phyloP scores from a whole-genome alignment of 2,329 filamentous ascomycete genomes.

The Rutstroemia sp. region DNA sequence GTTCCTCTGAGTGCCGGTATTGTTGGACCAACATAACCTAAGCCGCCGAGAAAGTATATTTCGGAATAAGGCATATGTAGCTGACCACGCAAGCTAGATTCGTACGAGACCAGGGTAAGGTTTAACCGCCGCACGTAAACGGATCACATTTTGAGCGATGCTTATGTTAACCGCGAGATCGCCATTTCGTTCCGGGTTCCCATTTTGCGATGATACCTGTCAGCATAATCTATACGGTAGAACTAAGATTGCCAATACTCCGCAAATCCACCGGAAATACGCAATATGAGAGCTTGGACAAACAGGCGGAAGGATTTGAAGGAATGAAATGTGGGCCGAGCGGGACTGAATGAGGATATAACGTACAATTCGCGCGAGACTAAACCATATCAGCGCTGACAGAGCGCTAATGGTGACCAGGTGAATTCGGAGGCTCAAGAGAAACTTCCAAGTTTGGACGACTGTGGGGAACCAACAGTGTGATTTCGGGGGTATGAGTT shows the following conservation, averaged over 20 bases:
- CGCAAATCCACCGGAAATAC: not conserved
- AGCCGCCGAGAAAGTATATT: not conserved
- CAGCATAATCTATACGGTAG: too few species aligned
- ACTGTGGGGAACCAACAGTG: too few species aligned
- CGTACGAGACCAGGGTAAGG: not conserved
- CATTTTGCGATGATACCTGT: not conserved
- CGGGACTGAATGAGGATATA: not conserved
- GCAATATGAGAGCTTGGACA: not conserved
- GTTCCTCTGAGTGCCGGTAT: too few species aligned
- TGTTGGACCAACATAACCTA: not conserved
- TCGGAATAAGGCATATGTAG: not conserved
- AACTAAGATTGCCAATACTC: not conserved
- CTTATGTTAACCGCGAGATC: not conserved
- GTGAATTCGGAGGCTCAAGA: too few species aligned
- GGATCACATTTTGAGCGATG: slow-evolving; percentile 3
- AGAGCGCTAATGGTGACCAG: not conserved
- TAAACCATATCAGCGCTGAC: not conserved
- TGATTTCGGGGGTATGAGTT: too few species aligned
- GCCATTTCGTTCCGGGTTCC: not conserved
- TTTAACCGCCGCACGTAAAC: not conserved
- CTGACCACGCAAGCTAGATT: not conserved
- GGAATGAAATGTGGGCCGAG: not conserved
- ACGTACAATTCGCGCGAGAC: not conserved
- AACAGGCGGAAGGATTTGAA: not conserved
- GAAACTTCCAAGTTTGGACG: too few species aligned